Percentiles rank a stretch among this genome's conserved stretches.
Conservation (phyloP, 306 rosid genomes). For the Gleditsia sinensis region DNA sequence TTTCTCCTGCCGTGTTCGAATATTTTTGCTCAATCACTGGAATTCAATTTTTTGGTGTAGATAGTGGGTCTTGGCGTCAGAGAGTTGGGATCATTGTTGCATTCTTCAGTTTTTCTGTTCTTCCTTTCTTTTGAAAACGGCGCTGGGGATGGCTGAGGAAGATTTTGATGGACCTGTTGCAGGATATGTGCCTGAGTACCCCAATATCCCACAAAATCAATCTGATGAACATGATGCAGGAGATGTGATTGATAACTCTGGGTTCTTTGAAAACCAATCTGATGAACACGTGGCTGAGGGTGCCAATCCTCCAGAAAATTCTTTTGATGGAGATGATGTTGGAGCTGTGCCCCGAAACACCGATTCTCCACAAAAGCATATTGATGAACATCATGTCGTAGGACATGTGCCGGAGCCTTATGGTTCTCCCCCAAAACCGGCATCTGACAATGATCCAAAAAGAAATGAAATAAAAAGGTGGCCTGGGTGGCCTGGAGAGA, state of each 20-base stretch:
- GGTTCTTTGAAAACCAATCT: conserved; percentile 41
- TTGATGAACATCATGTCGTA: conserved; percentile 45
- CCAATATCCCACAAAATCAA: conserved; percentile 36
- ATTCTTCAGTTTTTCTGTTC: too few relatives aligned
- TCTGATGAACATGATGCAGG: conserved; percentile 43
- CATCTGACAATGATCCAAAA: conserved; percentile 37
- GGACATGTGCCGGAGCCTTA: conserved; percentile 39
- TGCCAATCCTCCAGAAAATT: conserved; percentile 29
- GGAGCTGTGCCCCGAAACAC: conserved; percentile 29
- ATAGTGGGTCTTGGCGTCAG: too few relatives aligned
- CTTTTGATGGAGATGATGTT: conserved; percentile 39
- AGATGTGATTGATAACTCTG: conserved; percentile 46
- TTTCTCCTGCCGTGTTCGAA: too few relatives aligned
- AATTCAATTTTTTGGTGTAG: too few relatives aligned
- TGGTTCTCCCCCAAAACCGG: conserved; percentile 43
- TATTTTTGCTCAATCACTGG: too few relatives aligned
- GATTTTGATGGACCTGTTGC: conserved; percentile 48
- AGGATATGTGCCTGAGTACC: conserved; percentile 54
- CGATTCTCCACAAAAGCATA: conserved; percentile 36
- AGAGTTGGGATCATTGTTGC: too few relatives aligned
- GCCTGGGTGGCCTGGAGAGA: conserved; percentile 99
- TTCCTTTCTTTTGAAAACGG: too few relatives aligned
- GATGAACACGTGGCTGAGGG: conserved; percentile 44
- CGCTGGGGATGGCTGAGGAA: conserved; percentile 53
- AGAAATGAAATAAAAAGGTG: conserved; percentile 74